Base-by-base conservation (phyloP, 2,329 filamentous ascomycete genomes). In the Allantophomopsis cytisporea region DNA sequence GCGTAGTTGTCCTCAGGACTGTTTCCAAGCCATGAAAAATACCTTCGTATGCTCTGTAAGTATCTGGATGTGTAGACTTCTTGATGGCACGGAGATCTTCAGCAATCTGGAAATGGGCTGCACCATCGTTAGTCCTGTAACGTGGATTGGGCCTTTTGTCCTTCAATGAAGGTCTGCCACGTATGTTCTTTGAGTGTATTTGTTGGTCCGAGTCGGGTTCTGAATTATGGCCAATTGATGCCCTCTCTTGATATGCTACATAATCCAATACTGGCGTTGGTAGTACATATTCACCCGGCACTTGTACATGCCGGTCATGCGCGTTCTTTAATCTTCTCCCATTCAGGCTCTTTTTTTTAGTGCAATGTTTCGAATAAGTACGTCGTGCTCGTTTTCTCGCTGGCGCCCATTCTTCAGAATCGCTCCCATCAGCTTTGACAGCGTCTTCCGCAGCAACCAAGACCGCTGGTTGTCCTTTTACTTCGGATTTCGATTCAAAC, bases 1-100 rank as follows among this genome's bases (percentile, higher is more conserved):
- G 39, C 23, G 35, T 51, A 14, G 66, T 69, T 4, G 63, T 60
- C 31, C 57, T 58, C 3, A 71, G 52, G 17, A 71, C 51, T 5
- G 61, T 53, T 35, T 69, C 64, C 12, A 70, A 42, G 2, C 63
- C 61, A 30, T 60, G 56, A 41, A 64, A 61, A 38, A 71, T 58
- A 2, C 64, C 60, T 40, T 68, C 62, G 36, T 65, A 61, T n/a
- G 63, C 59, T 2, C 49, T 50, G 37, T 59, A 60, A 14, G 48
- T 54, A 18, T 49, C 47, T 2, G 54, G 39, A 2, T 55, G 42
- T 4, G 54, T 51, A 5, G 43, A 47, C 13, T 48, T 45, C n/a
- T 59, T 56, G 7, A 69, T 41, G 11, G 47, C 42, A 4, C 49
- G 44, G 38, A 68, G 50, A 2, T 59, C 58, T 17, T 54, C 48